Evolutionary conservation across 768 basidiomycete genomes (phyloP).

Genomic region (Russula virescens): DNA sequence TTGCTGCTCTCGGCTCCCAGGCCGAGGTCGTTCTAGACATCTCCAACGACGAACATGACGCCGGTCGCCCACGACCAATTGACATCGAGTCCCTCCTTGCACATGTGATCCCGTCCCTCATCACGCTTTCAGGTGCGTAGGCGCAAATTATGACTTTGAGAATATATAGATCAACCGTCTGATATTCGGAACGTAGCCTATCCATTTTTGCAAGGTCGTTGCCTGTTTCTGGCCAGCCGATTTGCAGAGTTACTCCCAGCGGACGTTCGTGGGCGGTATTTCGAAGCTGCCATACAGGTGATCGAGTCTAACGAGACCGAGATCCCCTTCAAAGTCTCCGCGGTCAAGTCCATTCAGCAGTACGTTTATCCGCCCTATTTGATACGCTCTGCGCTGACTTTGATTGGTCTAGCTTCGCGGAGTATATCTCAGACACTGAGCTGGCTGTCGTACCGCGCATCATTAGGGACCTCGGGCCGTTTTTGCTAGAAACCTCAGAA

Average conservation of each 20-base stretch:
- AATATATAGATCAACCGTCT: background rate
- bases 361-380: conserved; percentile 34
- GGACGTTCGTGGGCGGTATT: conserved; percentile 74
- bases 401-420: conserved; percentile 55
- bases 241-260: conserved; percentile 69
- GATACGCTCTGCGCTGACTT: background rate
- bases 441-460: conserved; percentile 66
- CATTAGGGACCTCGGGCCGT: conserved; percentile 75
- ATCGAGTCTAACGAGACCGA: conserved; percentile 66
- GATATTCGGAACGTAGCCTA: conserved; percentile 44
- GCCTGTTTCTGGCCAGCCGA: conserved; percentile 91
- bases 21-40: conserved; percentile 70
- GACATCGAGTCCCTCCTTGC: conserved; percentile 74
- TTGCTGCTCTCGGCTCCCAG: conserved; percentile 78
- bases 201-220: conserved; percentile 92
- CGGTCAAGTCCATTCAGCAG: conserved; percentile 92
- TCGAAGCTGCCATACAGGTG: conserved; percentile 81
- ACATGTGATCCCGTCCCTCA: conserved; percentile 71
- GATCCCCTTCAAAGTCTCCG: conserved; percentile 90
- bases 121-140: conserved; percentile 61
- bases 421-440: conserved; percentile 55
- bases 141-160: background rate
- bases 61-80: conserved; percentile 57
- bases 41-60: conserved; percentile 68
- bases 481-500: conserved; percentile 72